Percentiles rank a stretch among this genome's conserved stretches.
These are phyloP conservation scores for Endotrypanum monterogeii DNA, from an alignment of 208 protist species.

Conservation along the genomic window DNA sequence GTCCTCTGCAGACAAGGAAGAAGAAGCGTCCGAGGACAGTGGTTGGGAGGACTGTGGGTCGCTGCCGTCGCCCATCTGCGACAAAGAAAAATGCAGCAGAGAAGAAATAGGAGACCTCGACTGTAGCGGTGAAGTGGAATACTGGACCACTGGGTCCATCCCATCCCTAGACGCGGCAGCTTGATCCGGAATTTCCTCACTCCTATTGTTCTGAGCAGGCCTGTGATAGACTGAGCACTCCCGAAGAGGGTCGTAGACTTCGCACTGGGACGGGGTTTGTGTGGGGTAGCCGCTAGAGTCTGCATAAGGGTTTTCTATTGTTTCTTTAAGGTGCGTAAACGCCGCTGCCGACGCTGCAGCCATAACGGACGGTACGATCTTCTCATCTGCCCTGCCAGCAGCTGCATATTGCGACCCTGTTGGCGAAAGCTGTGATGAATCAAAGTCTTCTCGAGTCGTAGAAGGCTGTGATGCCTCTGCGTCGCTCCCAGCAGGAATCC, in stretches of 20 bases:
- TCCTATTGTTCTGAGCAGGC: too few relatives aligned
- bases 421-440: not conserved
- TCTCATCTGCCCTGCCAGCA: not conserved
- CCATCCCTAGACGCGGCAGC: constrained; percentile 14
- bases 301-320: not conserved
- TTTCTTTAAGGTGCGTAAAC: not conserved
- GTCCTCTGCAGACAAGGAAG: not conserved
- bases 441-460: not conserved
- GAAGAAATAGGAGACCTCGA: too few relatives aligned
- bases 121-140: not conserved
- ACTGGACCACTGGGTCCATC: not conserved
- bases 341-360: not conserved
- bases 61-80: not conserved
- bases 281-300: constrained; percentile 21
- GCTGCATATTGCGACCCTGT: not conserved
- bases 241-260: constrained; percentile 46
- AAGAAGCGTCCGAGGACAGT: not conserved
- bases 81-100: not conserved
- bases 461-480: not conserved
- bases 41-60: not conserved
- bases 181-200: constrained; percentile 49
- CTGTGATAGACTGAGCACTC: constrained; percentile 37
- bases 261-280: constrained; percentile 34
- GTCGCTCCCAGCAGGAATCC: not conserved
- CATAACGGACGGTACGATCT: not conserved